These are phyloP conservation scores for Candida parachauliodes DNA, from an alignment of 805 yeast species.

Conservation along the genomic window DNA sequence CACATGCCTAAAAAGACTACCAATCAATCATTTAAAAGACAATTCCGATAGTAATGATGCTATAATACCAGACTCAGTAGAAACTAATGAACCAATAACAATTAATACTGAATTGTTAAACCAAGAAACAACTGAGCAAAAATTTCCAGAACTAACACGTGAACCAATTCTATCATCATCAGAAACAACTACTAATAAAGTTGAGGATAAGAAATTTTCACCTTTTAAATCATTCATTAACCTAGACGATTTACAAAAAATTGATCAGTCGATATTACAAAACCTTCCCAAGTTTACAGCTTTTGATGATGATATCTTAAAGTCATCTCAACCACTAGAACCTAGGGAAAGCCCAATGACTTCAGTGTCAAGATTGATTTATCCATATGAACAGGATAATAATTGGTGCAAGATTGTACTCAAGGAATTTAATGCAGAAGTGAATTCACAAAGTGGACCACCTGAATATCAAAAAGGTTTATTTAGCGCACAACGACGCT, in stretches of 20 bases:
- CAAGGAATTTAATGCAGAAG: slow-evolving; percentile 27
- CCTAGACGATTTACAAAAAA: slow-evolving; percentile 37
- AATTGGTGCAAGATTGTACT: slow-evolving; percentile 58
- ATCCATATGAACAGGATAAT: slow-evolving; percentile 62
- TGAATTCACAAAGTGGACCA: slow-evolving; percentile 29
- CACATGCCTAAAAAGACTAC: slow-evolving; percentile 53
- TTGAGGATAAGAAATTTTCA: slow-evolving; percentile 2
- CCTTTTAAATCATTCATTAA: slow-evolving; percentile 49
- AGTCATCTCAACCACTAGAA: slow-evolving; percentile 13
- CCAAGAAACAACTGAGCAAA: not conserved
- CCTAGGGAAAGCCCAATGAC: slow-evolving; percentile 35
- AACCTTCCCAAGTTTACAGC: slow-evolving; percentile 48
- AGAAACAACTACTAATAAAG: not conserved
- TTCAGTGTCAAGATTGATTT: slow-evolving; percentile 63
- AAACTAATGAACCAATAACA: slow-evolving; percentile 4
- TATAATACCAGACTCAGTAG: not conserved
- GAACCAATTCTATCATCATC: no score
- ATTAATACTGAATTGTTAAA: slow-evolving; percentile 1
- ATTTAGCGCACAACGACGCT: slow-evolving; percentile 54
- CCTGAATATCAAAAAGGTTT: slow-evolving; percentile 54
- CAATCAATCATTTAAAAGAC: not conserved
- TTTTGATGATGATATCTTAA: slow-evolving; percentile 32
- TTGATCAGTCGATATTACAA: slow-evolving; percentile 46
- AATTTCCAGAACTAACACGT: slow-evolving; percentile 9
- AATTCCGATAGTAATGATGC: not conserved